Base-by-base conservation (phyloP, 2,329 filamentous ascomycete genomes). In the Sporothrix humicola region DNA sequence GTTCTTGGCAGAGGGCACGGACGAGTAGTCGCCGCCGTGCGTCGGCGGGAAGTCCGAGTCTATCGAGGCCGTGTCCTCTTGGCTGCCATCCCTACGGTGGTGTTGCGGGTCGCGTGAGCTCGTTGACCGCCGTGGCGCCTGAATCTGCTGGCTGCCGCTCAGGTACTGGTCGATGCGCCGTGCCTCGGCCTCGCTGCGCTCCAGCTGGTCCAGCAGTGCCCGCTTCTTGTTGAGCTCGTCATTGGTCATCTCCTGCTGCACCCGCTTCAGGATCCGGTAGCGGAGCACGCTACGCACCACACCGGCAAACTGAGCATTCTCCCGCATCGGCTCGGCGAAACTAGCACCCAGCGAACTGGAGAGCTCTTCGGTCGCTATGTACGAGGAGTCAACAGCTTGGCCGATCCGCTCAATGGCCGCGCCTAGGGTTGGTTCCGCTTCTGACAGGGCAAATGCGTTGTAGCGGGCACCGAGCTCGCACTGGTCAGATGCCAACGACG, bases 311-410 rank as follows among this genome's bases (percentile, higher is more conserved):
- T 99, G 96, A 13, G 96, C 95, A 79, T 94, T 97, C 83, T 99
- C 96, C 72, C 97, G 90, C 94, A 99, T 98, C 0, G 96, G 96
- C 80, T 99, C 97, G 0, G 97, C 94, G 80, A 99, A 99, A 77
- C 90, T 96, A 48, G 95, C 95, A 23, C 95, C 95, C n/a, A 99
- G 84, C 0, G 92, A 92, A 1, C 90, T 90, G 0, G 95, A 95
- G 2, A 99, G 85, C 80, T 99, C 96, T 78, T 97, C 93, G 0
- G 95, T 98, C 10, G 93, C 94, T 76, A 99, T 95, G 80, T 98
- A 99, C 0, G 96, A 98, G 10, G 93, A 93, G 81, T 99, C 96
- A 9, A 95, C 94, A 1, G 96, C 96, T 82, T 99, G 96, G 0
- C 96, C 96, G 63, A 97, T 89, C 76, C 95, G 92, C 82, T 99